phyloP scores from a whole-genome alignment of 305 asterid species.

The Solanum hybrid region DNA sequence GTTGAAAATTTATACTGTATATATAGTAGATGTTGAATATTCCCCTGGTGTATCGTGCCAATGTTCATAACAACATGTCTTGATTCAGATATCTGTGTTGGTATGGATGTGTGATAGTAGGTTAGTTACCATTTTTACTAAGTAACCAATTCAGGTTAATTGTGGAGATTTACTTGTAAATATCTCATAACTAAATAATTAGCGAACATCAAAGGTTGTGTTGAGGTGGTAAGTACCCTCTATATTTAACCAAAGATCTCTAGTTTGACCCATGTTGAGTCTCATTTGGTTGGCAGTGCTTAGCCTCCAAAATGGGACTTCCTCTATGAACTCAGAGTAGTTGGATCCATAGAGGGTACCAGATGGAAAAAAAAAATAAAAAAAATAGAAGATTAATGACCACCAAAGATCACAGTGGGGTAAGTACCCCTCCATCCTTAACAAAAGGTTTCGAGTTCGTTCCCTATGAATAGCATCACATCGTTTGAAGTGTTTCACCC shows the following conservation, averaged over 20 bases:
- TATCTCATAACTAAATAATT: not conserved
- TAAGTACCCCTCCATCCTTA: not conserved
- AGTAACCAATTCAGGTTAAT: not conserved
- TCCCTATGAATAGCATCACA: not conserved
- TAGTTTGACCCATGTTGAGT: not conserved
- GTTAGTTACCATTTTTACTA: not conserved
- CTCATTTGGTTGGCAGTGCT: not conserved
- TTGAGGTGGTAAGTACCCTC: not conserved
- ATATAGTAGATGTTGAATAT: too few species aligned
- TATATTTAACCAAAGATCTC: too few species aligned
- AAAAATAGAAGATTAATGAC: not conserved
- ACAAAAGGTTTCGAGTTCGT: not conserved
- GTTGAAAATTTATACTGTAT: too few species aligned
- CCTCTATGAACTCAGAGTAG: too few species aligned
- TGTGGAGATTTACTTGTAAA: not conserved
- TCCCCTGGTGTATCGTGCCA: accelerated
- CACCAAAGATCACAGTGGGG: not conserved
- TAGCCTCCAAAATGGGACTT: not conserved
- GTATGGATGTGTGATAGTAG: not conserved
- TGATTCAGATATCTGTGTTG: not conserved
- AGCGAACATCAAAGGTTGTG: not conserved
- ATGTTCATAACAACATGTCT: not conserved
- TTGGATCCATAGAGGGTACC: not conserved
- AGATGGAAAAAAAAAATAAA: too few species aligned
- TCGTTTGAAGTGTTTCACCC: not conserved